Percentiles rank a stretch among this genome's conserved stretches.
Evolutionary conservation across 2,329 filamentous ascomycete species (phyloP).

Genomic region (Epichloe sylvatica): DNA sequence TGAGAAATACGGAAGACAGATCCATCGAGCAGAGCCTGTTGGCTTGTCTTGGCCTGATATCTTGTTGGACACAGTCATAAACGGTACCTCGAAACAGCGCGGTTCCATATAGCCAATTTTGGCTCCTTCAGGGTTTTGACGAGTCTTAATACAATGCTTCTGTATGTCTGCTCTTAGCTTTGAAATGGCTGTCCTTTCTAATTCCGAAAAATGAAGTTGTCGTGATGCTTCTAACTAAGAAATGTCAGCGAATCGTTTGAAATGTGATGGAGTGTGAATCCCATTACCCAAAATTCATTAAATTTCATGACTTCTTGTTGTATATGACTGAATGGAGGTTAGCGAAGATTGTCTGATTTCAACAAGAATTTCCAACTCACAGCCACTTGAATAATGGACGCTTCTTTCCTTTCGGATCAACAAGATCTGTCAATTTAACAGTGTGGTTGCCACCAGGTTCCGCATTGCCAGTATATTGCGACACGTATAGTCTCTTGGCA

Average conservation of each 20-base stretch:
- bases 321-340: conserved; percentile 18
- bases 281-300: conserved; percentile 26
- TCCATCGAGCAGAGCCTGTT: conserved; percentile 20
- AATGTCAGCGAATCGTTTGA: conserved; percentile 3
- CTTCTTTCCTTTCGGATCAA: conserved; percentile 18
- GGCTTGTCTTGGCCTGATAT: conserved; percentile 3
- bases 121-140: conserved; percentile 22
- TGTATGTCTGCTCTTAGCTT: conserved; percentile 26
- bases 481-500: conserved; percentile 17
- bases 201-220: conserved; percentile 19
- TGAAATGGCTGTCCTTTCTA: conserved; percentile 21
- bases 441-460: conserved; percentile 23
- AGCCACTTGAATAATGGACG: conserved; percentile 29
- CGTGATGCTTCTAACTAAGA: conserved; percentile 22
- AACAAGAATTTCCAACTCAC: conserved; percentile 10
- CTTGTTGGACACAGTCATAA: conserved; percentile 14
- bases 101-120: conserved; percentile 30
- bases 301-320: conserved; percentile 28
- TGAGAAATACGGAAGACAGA: conserved; percentile 34
- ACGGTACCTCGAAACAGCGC: conserved; percentile 21
- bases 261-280: neutral
- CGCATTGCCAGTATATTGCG: conserved; percentile 25
- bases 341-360: conserved; percentile 4
- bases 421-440: conserved; percentile 21
- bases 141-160: conserved; percentile 21